These are phyloP conservation scores for Aspergillus neoniger DNA, from an alignment of 2,329 filamentous ascomycete species.

Conservation along the genomic window DNA sequence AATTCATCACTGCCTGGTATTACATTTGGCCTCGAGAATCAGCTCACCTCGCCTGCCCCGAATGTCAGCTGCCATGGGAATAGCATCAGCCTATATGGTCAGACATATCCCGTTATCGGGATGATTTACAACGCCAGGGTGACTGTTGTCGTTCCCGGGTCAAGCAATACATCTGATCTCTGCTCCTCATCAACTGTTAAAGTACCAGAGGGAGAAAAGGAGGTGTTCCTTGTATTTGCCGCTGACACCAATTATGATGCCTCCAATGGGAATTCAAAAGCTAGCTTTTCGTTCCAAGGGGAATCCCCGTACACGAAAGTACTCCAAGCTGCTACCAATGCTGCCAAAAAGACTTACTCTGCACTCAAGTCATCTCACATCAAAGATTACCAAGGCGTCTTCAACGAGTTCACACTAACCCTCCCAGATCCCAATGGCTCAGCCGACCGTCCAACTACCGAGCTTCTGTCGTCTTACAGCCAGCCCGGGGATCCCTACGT, in stretches of 20 bases:
- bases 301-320: constrained; percentile 48
- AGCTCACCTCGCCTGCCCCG: constrained; percentile 32
- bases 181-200: neutral
- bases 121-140: constrained; percentile 27
- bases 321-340: constrained; percentile 25
- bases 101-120: constrained; percentile 37
- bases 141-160: constrained; percentile 32
- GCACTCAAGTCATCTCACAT: constrained; percentile 19
- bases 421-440: constrained; percentile 34
- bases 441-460: constrained; percentile 24
- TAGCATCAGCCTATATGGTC: constrained; percentile 39
- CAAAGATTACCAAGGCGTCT: constrained; percentile 19
- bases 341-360: constrained; percentile 10
- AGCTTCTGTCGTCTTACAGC: constrained; percentile 37
- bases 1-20: constrained; percentile 42
- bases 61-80: constrained; percentile 37
- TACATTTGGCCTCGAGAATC: constrained; percentile 47
- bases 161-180: constrained; percentile 28
- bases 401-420: constrained; percentile 40
- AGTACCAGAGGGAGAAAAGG: constrained; percentile 3
- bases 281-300: constrained; percentile 53
- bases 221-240: constrained; percentile 44
- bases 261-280: constrained; percentile 49
- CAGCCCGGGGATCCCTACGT: constrained; percentile 52
- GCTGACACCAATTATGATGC: constrained; percentile 52